Base-by-base conservation (phyloP, 176 grass and related monocot genomes). In the Aegilops sharonensis region DNA sequence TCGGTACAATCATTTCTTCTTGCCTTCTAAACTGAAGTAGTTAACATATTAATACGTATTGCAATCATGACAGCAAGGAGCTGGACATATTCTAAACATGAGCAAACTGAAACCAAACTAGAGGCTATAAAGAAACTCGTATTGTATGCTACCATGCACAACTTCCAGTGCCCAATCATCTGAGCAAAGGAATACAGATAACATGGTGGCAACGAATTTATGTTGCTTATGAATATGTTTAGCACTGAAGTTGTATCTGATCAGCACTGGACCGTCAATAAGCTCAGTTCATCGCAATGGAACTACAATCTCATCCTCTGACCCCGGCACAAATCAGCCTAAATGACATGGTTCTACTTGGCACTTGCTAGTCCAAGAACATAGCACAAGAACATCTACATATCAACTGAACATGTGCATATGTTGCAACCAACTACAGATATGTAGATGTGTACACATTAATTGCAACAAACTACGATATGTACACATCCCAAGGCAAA, bases 191-290 rank as follows among this genome's bases (percentile, higher is more conserved):
- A 75, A 68, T 3, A 11, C 0, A 25, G 6, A 68, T 42, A 77
- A 36, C 82, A 77, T 18, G 3, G 56, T 60, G 52, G 78, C 90
- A 85, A 88, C 77, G 39, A 45, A 85, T 88, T 85, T 3, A 14
- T 88, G 1, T 85, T 6, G 82, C 90, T 91, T 85, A 88, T 85
- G 82, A 85, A 81, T 85, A 82, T 85, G 90, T 88, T 91, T 85
- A 88, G 82, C 35, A 72, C 77, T 88, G 90, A 91, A 35, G 82
- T 57, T 85, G 27, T 11, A 85, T 88, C 82, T 65, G 83, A 85
- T 78, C 90, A 91, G 86, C 82, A 72, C 78, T 82, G 85, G 86
- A 91, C 84, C 90, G 84, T 92, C 87, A 71, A 79, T 83, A 88
- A 91, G 82, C 90, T 85, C 80, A 21, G 30, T 15, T 64, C 35